Conservation (phyloP, 2,329 filamentous ascomycete species). For the Diaporthe citri region DNA sequence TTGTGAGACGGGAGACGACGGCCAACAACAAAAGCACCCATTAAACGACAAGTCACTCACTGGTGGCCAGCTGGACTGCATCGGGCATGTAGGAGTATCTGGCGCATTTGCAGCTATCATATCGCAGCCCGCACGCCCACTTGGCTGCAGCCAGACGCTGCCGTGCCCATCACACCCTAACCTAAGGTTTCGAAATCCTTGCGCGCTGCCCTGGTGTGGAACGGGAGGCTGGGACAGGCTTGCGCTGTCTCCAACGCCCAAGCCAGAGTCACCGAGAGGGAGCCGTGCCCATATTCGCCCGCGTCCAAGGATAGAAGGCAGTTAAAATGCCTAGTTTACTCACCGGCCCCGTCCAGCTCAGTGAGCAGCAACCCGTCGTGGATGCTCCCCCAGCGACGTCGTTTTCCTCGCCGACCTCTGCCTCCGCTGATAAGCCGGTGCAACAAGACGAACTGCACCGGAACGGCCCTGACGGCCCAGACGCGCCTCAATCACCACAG, state of each 20-base stretch:
- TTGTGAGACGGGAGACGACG: not conserved
- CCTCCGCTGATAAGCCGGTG: constrained; percentile 3
- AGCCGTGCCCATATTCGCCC: constrained; percentile 12
- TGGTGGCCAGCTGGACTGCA: constrained; percentile 1
- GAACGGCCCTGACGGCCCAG: constrained; percentile 16
- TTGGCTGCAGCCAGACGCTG: not conserved
- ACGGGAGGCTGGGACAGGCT: constrained; percentile 30
- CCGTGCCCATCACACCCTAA: not conserved
- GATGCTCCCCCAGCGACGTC: not conserved
- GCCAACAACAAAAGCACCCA: not conserved
- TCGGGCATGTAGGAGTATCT: not conserved
- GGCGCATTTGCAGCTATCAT: not conserved
- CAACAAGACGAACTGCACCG: constrained; percentile 3
- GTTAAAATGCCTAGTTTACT: constrained; percentile 19
- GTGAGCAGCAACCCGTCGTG: not conserved
- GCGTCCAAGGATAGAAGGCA: not conserved
- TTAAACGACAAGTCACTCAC: not conserved
- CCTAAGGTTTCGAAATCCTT: constrained; percentile 24
- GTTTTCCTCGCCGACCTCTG: constrained; percentile 5
- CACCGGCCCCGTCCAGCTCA: constrained; percentile 19
- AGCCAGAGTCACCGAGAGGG: constrained; percentile 12
- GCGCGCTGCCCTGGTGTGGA: constrained; percentile 10
- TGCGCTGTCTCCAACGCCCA: constrained; percentile 18
- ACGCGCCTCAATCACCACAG: constrained; percentile 18
- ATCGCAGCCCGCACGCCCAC: not conserved